phyloP scores from a whole-genome alignment of 2,329 filamentous ascomycete species.

The Penicillium sp. region DNA sequence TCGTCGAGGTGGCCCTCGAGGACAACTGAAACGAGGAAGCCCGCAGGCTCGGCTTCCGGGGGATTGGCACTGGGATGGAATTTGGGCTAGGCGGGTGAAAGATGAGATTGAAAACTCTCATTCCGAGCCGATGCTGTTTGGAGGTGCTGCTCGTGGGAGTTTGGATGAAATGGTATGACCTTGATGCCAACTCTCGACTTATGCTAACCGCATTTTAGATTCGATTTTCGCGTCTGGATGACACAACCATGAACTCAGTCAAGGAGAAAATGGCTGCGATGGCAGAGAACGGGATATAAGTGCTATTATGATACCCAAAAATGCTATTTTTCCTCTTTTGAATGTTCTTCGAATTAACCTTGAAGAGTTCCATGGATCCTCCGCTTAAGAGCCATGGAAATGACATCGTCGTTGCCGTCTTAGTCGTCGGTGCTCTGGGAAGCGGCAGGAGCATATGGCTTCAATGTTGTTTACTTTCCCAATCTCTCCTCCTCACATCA shows the following conservation, averaged over 20 bases:
- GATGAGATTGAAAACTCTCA: constrained; percentile 74
- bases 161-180: constrained; percentile 68
- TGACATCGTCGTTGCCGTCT: not conserved
- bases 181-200: not conserved
- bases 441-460: constrained; percentile 2
- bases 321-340: constrained; percentile 7
- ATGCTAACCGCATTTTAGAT: constrained; percentile 33
- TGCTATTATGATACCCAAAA: constrained; percentile 29
- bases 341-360: not conserved
- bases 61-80: constrained; percentile 97
- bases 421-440: not conserved
- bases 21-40: constrained; percentile 46
- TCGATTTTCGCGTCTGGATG: constrained; percentile 42
- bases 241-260: constrained; percentile 31
- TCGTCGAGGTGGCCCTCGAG: constrained; percentile 46
- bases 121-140: constrained; percentile 77
- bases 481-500: not conserved
- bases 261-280: constrained; percentile 40
- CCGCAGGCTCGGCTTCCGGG: constrained; percentile 61
- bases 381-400: not conserved
- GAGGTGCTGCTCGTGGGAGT: constrained; percentile 54
- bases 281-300: constrained; percentile 26
- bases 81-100: constrained; percentile 88
- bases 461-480: not conserved
- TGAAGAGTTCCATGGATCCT: constrained; percentile 2